Conservation (phyloP, 1,284 basidiomycete genomes). For the Austroboletus niveus region DNA sequence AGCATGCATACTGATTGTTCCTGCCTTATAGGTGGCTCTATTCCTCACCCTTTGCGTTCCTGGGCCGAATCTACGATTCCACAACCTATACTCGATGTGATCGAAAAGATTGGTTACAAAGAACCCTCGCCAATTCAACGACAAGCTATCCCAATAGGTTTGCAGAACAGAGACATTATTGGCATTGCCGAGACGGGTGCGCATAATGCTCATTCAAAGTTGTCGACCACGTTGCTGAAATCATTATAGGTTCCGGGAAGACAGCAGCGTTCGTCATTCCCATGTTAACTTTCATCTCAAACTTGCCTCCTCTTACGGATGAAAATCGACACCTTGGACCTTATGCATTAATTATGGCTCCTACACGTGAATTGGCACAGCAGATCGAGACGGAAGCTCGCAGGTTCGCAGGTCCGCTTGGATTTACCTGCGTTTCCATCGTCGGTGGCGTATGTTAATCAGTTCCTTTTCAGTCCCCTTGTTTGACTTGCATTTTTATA, state of each 20-base stretch:
- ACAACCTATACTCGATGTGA: constrained; percentile 72
- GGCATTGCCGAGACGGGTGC: constrained; percentile 96
- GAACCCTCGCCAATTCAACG: constrained; percentile 97
- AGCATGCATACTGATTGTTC: background rate
- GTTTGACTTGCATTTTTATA: constrained; percentile 26
- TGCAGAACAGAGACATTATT: constrained; percentile 95
- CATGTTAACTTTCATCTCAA: constrained; percentile 92
- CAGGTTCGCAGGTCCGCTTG: constrained; percentile 87
- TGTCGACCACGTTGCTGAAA: constrained; percentile 6
- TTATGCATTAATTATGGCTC: constrained; percentile 91
- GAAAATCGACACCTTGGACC: constrained; percentile 93
- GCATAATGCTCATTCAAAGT: constrained; percentile 16
- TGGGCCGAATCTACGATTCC: constrained; percentile 93
- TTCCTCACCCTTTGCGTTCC: constrained; percentile 88
- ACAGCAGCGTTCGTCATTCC: constrained; percentile 99
- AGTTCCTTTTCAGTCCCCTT: constrained; percentile 1
- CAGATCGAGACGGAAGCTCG: constrained; percentile 93
- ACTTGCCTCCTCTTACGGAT: constrained; percentile 82
- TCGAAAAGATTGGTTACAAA: constrained; percentile 92
- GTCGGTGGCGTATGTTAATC: constrained; percentile 81
- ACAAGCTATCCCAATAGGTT: constrained; percentile 96
- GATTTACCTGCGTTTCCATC: constrained; percentile 93
- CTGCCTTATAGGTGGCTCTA: constrained; percentile 71
- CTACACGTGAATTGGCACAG: constrained; percentile 96
- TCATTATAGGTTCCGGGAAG: constrained; percentile 87